Conservation (phyloP, 108 stramenopile genomes). For the Skeletonema costatum region DNA sequence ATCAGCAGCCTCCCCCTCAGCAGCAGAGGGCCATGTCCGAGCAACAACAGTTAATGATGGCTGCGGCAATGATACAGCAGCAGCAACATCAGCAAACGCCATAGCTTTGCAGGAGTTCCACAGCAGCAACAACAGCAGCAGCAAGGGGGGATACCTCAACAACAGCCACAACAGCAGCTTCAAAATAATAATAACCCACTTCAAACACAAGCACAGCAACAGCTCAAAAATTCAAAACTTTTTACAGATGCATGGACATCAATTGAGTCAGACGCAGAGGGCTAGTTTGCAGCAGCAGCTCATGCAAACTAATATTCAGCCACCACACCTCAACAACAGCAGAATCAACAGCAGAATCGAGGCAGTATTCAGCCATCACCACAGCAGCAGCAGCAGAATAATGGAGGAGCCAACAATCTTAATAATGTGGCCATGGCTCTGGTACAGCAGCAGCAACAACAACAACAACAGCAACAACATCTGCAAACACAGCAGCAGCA, state of each 20-base stretch:
- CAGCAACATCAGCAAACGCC: constrained; percentile 32
- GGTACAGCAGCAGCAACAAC: not conserved
- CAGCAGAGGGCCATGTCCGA: constrained; percentile 4
- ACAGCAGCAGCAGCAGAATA: not conserved
- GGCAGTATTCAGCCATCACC: not conserved
- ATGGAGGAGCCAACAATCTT: not conserved
- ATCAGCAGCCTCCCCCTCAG: constrained; percentile 2
- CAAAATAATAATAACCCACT: constrained; percentile 43
- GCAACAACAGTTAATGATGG: constrained; percentile 20
- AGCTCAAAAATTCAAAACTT: constrained; percentile 25
- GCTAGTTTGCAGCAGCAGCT: constrained; percentile 30
- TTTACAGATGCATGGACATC: constrained; percentile 31
- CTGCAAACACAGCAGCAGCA: not conserved
- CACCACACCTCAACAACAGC: not conserved
- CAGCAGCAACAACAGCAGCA: constrained; percentile 11
- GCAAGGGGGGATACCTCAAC: constrained; percentile 46
- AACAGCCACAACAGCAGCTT: not conserved
- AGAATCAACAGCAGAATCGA: not conserved
- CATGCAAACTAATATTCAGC: not conserved
- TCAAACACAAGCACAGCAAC: constrained; percentile 49
- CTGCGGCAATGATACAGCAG: constrained; percentile 13
- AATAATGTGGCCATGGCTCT: not conserved
- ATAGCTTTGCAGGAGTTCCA: not conserved
- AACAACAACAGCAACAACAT: constrained; percentile 7
- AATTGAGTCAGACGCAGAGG: constrained; percentile 27